phyloP scores from a whole-genome alignment of 495 filamentous ascomycete species.

The Pseudomonodictys pantanalensis region DNA sequence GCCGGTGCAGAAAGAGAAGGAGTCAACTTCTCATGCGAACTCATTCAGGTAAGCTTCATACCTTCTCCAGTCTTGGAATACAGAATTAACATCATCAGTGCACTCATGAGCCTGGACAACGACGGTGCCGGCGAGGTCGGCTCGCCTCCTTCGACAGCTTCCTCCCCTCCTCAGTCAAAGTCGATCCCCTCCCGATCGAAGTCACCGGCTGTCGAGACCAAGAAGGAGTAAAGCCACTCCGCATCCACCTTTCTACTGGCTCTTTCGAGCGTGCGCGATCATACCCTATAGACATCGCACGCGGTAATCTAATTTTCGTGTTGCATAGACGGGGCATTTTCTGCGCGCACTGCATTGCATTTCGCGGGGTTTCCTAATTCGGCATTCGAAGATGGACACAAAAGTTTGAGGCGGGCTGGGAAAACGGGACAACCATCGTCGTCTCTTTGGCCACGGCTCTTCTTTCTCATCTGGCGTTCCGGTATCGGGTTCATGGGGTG shows the following conservation, averaged over 20 bases:
- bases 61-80: slow-evolving; percentile 5
- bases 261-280: slow-evolving; percentile 22
- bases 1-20: slow-evolving; percentile 59
- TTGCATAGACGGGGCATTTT: slow-evolving; percentile 37
- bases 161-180: slow-evolving; percentile 57
- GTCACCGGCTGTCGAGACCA: slow-evolving; percentile 43
- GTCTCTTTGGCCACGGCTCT: neutral
- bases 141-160: slow-evolving; percentile 58
- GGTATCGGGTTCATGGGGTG: neutral
- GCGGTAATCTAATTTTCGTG: slow-evolving; percentile 35
- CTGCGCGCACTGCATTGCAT: slow-evolving; percentile 33
- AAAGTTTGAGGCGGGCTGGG: slow-evolving; percentile 21
- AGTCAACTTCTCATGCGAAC: slow-evolving; percentile 70
- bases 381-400: slow-evolving; percentile 20
- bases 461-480: neutral
- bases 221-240: slow-evolving; percentile 30
- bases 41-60: slow-evolving; percentile 80
- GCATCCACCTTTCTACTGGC: slow-evolving; percentile 10
- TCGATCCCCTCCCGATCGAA: slow-evolving; percentile 53
- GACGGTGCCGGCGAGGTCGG: slow-evolving; percentile 52
- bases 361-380: slow-evolving; percentile 26
- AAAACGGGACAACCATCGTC: slow-evolving; percentile 1
- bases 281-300: slow-evolving; percentile 23
- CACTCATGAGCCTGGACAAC: slow-evolving; percentile 57
- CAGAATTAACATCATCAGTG: slow-evolving; percentile 46